Evolutionary conservation across 345 rosid genomes (phyloP).

Genomic region (Gossypium australe): DNA sequence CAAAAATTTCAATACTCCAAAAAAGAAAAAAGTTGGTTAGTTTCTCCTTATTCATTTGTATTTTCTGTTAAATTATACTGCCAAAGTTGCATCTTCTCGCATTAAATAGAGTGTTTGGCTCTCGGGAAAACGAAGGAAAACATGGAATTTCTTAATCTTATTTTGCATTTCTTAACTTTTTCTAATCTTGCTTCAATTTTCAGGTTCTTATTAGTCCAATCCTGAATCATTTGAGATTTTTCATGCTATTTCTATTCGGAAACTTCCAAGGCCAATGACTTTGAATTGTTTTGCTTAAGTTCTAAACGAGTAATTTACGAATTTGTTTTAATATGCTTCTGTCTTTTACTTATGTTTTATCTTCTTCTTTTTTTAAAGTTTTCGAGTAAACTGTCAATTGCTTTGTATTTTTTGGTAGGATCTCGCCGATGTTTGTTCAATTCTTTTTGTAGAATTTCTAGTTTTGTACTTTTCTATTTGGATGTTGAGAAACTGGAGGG

Average conservation of each 20-base stretch:
- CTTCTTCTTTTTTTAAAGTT: not conserved
- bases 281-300: not conserved
- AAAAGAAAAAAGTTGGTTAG: not conserved
- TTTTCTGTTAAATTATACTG: not conserved
- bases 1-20: not conserved
- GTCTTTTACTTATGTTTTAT: not conserved
- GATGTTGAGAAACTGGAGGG: not conserved
- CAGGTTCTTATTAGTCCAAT: not conserved
- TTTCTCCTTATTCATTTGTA: not conserved
- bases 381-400: not conserved
- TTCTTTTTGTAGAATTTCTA: not conserved
- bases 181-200: not conserved
- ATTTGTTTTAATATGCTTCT: not conserved
- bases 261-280: not conserved
- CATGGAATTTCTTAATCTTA: not conserved
- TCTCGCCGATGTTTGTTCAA: not conserved
- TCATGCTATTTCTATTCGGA: not conserved
- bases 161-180: not conserved
- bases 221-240: not conserved
- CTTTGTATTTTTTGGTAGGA: not conserved
- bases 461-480: not conserved
- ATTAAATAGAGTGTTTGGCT: not conserved
- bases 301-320: not conserved
- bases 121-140: not conserved
- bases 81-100: not conserved